Percentiles rank a stretch among this genome's conserved stretches.
These are phyloP conservation scores for Tolypocladium capitatum DNA, from an alignment of 2,329 filamentous ascomycete species.

Conservation along the genomic window DNA sequence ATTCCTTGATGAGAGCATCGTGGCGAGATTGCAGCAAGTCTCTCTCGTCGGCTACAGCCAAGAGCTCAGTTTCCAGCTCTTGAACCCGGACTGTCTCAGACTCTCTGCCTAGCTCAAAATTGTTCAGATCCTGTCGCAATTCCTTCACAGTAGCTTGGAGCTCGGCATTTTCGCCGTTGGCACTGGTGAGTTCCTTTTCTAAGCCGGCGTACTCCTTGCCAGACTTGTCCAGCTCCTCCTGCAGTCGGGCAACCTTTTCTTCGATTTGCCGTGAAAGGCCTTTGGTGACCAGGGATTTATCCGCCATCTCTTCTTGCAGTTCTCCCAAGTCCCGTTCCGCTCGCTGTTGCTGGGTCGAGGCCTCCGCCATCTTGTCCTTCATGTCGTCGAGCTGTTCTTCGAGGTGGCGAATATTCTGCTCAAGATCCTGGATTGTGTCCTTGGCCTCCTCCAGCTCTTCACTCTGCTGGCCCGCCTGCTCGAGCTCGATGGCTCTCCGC, in stretches of 20 bases:
- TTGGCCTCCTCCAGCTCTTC: slow-evolving; percentile 42
- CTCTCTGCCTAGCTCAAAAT: slow-evolving; percentile 14
- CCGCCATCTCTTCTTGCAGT: slow-evolving; percentile 63
- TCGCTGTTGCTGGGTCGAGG: slow-evolving; percentile 38
- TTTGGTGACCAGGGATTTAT: slow-evolving; percentile 66
- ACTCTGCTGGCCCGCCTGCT: slow-evolving; percentile 38
- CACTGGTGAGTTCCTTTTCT: slow-evolving; percentile 35
- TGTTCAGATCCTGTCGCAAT: slow-evolving; percentile 18
- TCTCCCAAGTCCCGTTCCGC: slow-evolving; percentile 49
- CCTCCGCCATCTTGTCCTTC: slow-evolving; percentile 40
- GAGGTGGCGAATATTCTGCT: slow-evolving; percentile 38
- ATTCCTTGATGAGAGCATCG: slow-evolving; percentile 53
- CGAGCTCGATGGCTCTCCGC: slow-evolving; percentile 37
- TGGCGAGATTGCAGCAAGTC: slow-evolving; percentile 56
- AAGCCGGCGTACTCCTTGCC: slow-evolving; percentile 35
- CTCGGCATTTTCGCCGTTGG: slow-evolving; percentile 31
- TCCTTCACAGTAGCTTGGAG: slow-evolving; percentile 31
- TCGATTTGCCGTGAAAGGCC: slow-evolving; percentile 63
- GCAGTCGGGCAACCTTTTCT: slow-evolving; percentile 52
- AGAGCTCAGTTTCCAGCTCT: slow-evolving; percentile 45
- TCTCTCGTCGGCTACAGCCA: slow-evolving; percentile 50
- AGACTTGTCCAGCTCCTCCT: slow-evolving; percentile 48
- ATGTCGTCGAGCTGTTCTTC: slow-evolving; percentile 41
- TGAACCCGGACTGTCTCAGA: slow-evolving; percentile 37
- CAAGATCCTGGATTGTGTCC: slow-evolving; percentile 45